Percentiles rank a stretch among this genome's conserved stretches.
Conservation (phyloP, 495 filamentous ascomycete species). For the Tuber umbilicatum region DNA sequence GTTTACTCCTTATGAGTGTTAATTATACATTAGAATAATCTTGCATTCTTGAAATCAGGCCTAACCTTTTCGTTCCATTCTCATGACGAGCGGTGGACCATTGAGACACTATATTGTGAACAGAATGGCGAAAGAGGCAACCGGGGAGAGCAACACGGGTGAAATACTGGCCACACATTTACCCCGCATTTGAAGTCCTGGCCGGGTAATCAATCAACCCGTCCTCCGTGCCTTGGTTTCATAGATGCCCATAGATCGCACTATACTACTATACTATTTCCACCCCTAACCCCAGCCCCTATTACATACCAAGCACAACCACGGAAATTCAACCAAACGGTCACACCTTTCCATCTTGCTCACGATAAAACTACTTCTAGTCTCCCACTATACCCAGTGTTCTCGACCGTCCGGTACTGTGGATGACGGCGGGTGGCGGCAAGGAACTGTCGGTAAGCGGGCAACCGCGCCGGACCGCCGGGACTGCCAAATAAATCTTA, state of each 20-base stretch:
- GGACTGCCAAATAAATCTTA: too few species aligned
- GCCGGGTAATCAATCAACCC: background rate
- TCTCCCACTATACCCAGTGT: background rate
- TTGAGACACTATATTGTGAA: background rate
- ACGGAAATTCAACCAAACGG: background rate
- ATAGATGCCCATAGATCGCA: background rate
- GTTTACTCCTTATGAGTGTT: background rate
- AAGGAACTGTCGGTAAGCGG: too few species aligned
- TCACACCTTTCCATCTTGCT: background rate
- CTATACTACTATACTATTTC: background rate
- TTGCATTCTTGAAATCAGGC: background rate
- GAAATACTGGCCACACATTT: background rate
- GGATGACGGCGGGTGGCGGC: too few species aligned
- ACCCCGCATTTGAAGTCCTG: too few species aligned
- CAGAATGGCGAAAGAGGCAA: background rate
- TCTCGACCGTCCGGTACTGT: too few species aligned
- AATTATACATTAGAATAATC: background rate
- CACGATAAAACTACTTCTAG: background rate
- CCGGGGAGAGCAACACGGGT: background rate
- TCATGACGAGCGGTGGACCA: too few species aligned
- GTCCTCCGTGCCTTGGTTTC: background rate
- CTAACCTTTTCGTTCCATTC: too few species aligned
- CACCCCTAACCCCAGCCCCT: too few species aligned
- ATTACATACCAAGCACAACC: background rate
- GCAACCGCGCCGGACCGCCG: too few species aligned